Conservation (phyloP, 1,139 yeast species). For the Scheffersomyces parashehatae region DNA sequence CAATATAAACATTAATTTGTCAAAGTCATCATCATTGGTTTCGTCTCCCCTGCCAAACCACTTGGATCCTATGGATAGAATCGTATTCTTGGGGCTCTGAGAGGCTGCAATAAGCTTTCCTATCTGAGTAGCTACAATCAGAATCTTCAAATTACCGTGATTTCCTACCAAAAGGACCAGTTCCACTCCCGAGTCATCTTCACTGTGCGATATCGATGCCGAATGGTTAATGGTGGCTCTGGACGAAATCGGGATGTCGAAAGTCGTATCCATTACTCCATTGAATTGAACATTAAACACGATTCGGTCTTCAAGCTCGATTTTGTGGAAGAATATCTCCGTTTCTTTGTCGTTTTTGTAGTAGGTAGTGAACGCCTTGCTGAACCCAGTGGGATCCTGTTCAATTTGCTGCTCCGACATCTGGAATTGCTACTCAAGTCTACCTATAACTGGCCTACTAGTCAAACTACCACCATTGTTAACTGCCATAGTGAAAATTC, state of each 20-base stretch:
- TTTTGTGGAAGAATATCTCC: constrained; percentile 33
- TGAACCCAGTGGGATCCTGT: constrained; percentile 22
- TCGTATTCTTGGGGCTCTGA: constrained; percentile 32
- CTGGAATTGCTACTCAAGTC: neutral
- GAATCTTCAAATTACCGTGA: constrained; percentile 40
- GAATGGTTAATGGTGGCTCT: constrained; percentile 22
- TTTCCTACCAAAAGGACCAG: constrained; percentile 44
- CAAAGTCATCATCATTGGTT: constrained; percentile 35
- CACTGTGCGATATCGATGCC: constrained; percentile 1
- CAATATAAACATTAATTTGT: constrained; percentile 42
- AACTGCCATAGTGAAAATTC: neutral
- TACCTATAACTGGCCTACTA: neutral
- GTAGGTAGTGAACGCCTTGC: constrained; percentile 15
- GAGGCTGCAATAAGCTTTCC: constrained; percentile 35
- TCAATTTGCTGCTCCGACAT: constrained; percentile 4
- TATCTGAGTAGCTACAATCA: constrained; percentile 44
- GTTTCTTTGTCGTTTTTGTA: constrained; percentile 18
- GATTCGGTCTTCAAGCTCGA: constrained; percentile 36
- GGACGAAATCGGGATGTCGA: constrained; percentile 42
- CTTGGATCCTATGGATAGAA: constrained; percentile 39
- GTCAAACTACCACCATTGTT: too few species aligned
- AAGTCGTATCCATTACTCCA: constrained; percentile 45
- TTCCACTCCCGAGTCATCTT: constrained; percentile 33
- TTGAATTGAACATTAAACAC: constrained; percentile 38
- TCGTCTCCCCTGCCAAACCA: constrained; percentile 48